A percentile compares a stretch with the other conserved stretches of the same genome.
These are phyloP conservation scores for Carex littledalei DNA, from an alignment of 176 grass and related monocot genomes.

Conservation along the genomic window DNA sequence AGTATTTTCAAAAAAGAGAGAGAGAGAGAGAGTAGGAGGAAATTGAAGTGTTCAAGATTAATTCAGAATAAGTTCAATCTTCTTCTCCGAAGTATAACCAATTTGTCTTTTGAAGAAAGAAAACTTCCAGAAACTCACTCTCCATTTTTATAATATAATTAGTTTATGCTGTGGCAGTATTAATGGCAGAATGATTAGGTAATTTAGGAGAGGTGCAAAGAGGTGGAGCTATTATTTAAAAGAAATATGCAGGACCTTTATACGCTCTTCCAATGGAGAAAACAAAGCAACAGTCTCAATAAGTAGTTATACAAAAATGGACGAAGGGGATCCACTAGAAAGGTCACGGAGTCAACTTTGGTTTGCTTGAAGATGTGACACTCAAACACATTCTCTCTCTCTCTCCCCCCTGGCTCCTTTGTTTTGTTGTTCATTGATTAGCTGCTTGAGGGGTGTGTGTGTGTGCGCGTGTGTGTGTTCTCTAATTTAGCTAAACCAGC, in stretches of 20 bases:
- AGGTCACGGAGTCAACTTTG: constrained; percentile 16
- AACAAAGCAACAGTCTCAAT: constrained; percentile 8
- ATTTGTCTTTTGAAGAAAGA: neutral
- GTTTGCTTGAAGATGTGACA: constrained; percentile 13
- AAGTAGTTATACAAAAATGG: neutral
- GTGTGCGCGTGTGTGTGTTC: neutral
- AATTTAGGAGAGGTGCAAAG: neutral
- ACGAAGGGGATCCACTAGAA: neutral
- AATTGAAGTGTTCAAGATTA: too few relatives aligned
- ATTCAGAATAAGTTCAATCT: too few relatives aligned
- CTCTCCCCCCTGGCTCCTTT: neutral
- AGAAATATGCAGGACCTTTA: neutral
- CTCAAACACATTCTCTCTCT: constrained; percentile 1
- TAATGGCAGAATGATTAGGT: neutral
- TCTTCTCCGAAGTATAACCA: too few relatives aligned
- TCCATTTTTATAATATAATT: too few relatives aligned
- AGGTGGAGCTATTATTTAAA: neutral
- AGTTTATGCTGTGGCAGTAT: neutral
- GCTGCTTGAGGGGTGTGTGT: neutral
- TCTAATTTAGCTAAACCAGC: neutral
- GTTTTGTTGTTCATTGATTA: neutral
- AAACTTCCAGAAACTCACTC: too few relatives aligned
- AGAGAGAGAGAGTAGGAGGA: too few relatives aligned
- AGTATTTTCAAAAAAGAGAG: too few relatives aligned
- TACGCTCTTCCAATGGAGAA: neutral